Conservation (phyloP, 768 basidiomycete species). For the Agrocybe chaxingu region DNA sequence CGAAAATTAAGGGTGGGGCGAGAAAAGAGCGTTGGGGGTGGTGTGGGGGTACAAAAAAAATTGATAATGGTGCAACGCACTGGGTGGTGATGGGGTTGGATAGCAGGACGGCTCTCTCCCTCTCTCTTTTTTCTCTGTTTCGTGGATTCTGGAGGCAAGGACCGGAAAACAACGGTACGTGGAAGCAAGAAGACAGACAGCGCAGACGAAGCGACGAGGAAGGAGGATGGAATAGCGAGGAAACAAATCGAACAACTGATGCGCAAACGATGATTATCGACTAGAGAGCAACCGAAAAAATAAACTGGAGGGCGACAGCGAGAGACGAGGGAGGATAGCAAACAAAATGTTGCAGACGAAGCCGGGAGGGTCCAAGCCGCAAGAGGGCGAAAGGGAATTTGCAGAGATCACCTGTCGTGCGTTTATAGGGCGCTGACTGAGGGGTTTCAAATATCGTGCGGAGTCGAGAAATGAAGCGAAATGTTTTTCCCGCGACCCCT, state of each 20-base stretch:
- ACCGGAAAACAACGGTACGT: constrained; percentile 15
- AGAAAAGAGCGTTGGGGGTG: constrained; percentile 6
- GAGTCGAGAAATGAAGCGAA: constrained; percentile 25
- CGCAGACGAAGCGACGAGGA: constrained; percentile 13
- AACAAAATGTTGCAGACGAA: constrained; percentile 13
- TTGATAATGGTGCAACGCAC: not conserved
- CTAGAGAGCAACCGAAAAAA: constrained; percentile 34
- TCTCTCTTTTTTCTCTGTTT: constrained; percentile 7
- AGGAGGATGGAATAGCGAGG: constrained; percentile 20
- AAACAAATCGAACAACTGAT: constrained; percentile 31
- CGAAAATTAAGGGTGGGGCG: constrained; percentile 10
- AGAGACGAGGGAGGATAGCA: constrained; percentile 18
- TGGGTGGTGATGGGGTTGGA: constrained; percentile 4
- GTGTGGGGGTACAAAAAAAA: constrained; percentile 1
- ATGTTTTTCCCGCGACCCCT: constrained; percentile 33
- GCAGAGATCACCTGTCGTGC: constrained; percentile 11
- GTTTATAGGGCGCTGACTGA: constrained; percentile 14
- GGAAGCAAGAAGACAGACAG: constrained; percentile 17
- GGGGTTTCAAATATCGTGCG: constrained; percentile 34
- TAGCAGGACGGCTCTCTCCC: not conserved
- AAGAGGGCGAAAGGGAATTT: constrained; percentile 10
- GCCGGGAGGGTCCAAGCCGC: constrained; percentile 18
- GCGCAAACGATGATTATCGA: constrained; percentile 35
- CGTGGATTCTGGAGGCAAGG: constrained; percentile 10
- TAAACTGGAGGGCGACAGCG: constrained; percentile 32